A percentile compares a stretch with the other conserved stretches of the same genome.
Evolutionary conservation across 2,329 filamentous ascomycete genomes (phyloP).

Genomic region (Peltaster fructicola): DNA sequence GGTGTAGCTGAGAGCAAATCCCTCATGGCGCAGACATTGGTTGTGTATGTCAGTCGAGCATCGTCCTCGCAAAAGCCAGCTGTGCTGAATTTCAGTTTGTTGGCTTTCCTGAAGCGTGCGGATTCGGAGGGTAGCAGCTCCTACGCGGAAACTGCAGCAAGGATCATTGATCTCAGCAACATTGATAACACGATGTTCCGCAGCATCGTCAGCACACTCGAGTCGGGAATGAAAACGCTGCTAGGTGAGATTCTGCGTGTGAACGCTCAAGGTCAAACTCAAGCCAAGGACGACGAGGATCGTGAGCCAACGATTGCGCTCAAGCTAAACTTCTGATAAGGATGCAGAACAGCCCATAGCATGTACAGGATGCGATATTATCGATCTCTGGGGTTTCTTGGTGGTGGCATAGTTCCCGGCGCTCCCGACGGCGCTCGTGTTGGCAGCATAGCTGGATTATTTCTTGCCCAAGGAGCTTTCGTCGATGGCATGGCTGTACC

Average conservation of each 20-base stretch:
- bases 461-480: too few relatives aligned
- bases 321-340: conserved; percentile 94
- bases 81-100: conserved; percentile 60
- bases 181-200: conserved; percentile 58
- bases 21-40: conserved; percentile 56
- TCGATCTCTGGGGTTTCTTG: too few relatives aligned
- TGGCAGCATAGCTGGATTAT: too few relatives aligned
- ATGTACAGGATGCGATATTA: too few relatives aligned
- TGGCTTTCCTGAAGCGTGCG: conserved; percentile 59
- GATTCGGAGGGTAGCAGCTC: conserved; percentile 32
- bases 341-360: too few relatives aligned
- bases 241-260: conserved; percentile 51
- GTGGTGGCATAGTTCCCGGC: too few relatives aligned
- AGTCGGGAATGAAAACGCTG: conserved; percentile 50
- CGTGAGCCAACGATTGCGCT: conserved; percentile 67
- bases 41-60: conserved; percentile 43
- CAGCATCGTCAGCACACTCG: conserved; percentile 54
- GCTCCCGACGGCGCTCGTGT: too few relatives aligned
- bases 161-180: conserved; percentile 66
- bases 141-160: conserved; percentile 55
- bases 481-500: too few relatives aligned
- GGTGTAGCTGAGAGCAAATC: conserved; percentile 62
- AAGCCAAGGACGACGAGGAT: conserved; percentile 27
- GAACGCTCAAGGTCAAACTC: conserved; percentile 26
- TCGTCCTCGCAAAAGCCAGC: conserved; percentile 25